Conservation (phyloP, 768 basidiomycete genomes). For the Crepidotus variabilis region DNA sequence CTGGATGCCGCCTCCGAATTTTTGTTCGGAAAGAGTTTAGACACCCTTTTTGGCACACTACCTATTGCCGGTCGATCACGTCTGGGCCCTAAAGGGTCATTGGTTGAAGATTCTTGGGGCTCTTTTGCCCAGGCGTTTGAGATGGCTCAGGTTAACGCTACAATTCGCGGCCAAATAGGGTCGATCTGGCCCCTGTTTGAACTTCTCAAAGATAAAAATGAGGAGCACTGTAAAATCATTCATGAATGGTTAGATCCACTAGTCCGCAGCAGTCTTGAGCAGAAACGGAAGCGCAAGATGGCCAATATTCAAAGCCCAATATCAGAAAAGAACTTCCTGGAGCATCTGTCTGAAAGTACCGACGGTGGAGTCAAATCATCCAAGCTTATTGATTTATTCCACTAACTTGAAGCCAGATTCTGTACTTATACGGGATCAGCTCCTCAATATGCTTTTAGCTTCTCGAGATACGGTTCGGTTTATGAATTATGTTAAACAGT, state of each 20-base stretch:
- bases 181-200: constrained; percentile 60
- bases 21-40: constrained; percentile 62
- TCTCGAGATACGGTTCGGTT: constrained; percentile 65
- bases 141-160: constrained; percentile 49
- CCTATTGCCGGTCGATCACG: constrained; percentile 42
- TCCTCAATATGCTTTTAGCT: constrained; percentile 74
- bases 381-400: background rate
- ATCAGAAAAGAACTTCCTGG: constrained; percentile 59
- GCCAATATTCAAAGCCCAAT: constrained; percentile 34
- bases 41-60: constrained; percentile 53
- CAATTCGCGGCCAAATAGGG: constrained; percentile 48
- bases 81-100: constrained; percentile 57
- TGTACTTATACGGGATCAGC: constrained; percentile 67
- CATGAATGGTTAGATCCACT: constrained; percentile 63
- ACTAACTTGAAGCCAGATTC: constrained; percentile 39
- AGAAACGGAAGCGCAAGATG: constrained; percentile 34
- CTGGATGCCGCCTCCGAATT: constrained; percentile 73
- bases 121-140: constrained; percentile 59
- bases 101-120: constrained; percentile 58
- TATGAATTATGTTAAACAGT: background rate
- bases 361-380: constrained; percentile 39
- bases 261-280: constrained; percentile 47
- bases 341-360: constrained; percentile 64
- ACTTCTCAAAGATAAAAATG: constrained; percentile 50
- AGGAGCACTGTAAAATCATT: constrained; percentile 44